phyloP scores from a whole-genome alignment of 2,329 filamentous ascomycete species.

The Aspergillus neoniger region DNA sequence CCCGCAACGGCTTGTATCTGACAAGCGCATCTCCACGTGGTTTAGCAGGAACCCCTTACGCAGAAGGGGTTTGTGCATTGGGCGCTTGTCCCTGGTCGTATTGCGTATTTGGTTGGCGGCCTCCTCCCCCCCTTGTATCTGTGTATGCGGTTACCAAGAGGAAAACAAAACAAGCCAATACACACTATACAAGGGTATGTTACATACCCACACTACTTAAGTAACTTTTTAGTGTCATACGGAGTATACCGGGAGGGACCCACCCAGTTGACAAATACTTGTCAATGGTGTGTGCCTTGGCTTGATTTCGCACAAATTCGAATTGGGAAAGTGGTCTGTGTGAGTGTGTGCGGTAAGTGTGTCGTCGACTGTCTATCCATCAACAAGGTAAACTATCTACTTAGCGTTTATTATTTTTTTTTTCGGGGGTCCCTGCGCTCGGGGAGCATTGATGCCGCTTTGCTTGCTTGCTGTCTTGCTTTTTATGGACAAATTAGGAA shows the following conservation, averaged over 20 bases:
- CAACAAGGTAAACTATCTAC: too few species aligned
- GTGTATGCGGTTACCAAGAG: too few species aligned
- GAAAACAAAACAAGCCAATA: too few species aligned
- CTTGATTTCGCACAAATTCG: background rate
- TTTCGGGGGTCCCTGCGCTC: too few species aligned
- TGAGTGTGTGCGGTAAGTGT: background rate
- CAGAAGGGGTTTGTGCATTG: constrained; percentile 20
- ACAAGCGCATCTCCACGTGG: constrained; percentile 19
- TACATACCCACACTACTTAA: too few species aligned
- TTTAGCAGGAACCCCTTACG: constrained; percentile 17
- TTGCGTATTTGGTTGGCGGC: background rate
- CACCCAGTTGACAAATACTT: constrained; percentile 2
- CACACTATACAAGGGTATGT: too few species aligned
- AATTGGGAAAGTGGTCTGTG: constrained; percentile 4
- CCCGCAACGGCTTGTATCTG: constrained; percentile 21
- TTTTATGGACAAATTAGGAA: too few species aligned
- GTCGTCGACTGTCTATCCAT: too few species aligned
- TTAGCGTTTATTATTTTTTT: too few species aligned
- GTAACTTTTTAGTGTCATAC: background rate
- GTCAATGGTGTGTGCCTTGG: background rate
- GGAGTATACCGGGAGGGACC: background rate
- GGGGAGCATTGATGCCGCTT: too few species aligned
- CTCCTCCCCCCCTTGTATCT: too few species aligned
- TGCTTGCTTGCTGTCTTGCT: too few species aligned
- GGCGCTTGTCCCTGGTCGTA: background rate